Base-by-base conservation (phyloP, 2,329 filamentous ascomycete species). In the Samsoniella hepiali region DNA sequence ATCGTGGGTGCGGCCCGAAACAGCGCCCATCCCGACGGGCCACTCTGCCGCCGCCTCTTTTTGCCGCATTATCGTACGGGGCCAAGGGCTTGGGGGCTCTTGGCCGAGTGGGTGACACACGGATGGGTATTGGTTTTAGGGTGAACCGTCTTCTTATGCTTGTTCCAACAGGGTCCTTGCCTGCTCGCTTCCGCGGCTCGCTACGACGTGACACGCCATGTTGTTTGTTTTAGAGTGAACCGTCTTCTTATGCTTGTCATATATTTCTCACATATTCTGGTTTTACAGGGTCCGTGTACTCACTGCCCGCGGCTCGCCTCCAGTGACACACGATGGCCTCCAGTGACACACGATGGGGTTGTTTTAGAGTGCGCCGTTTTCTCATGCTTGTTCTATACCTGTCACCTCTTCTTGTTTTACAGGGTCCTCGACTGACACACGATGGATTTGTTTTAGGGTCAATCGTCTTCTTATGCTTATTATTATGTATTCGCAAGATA, bases 1-100 rank as follows among this genome's bases (percentile, higher is more conserved):
- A 58, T 58, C 55, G 54, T 34, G 55, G 54, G 5, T 47, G 42
- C 55, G 55, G 55, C 42, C 55, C 55, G 55, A 58, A 56, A 47
- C 40, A 58, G 36, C 55, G 55, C 55, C 22, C 55, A 55, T 34
- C 13, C 17, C 54, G 40, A 22, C 40, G 17, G 17, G 31, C 31
- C 55, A 58, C 34, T 34, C 22, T 22, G 22, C 22, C 22, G 55
- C 55, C 55, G 40, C 42, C 36, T 27, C n/a, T 36, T 36, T 31
- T 42, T 22, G 15, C 17, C 31, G n/a, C 29, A 45, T 58, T 27
- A 31, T 17, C 31, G 54, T 47, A 31, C 29, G 40, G 42, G 31
- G 29, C 31, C 54, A 32, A 5, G n/a, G 55, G 31, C 54, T 57
- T 57, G 55, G 31, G 31, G 22, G 31, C 45, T 36, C 15, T 22